Evolutionary conservation across 768 basidiomycete species (phyloP).

Genomic region (Coprinopsis sp.): DNA sequence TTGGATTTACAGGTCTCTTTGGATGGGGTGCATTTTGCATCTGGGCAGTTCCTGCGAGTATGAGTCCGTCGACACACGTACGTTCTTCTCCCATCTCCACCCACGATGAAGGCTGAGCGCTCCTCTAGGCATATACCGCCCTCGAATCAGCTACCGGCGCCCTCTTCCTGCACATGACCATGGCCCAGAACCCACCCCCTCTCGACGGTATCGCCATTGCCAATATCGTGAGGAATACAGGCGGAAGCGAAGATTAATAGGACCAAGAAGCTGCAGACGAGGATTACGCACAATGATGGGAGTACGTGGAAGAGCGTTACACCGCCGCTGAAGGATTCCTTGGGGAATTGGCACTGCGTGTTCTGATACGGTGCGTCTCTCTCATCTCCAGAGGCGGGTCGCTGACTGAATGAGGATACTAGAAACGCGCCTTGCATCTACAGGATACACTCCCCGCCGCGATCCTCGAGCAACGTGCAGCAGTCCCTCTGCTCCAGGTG

Average conservation of each 20-base stretch:
- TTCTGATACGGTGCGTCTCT: slow-evolving; percentile 48
- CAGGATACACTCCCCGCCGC: slow-evolving; percentile 93
- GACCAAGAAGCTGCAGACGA: slow-evolving; percentile 73
- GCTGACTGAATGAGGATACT: slow-evolving; percentile 4
- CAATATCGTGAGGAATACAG: slow-evolving; percentile 84
- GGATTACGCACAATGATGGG: slow-evolving; percentile 97
- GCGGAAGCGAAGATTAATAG: slow-evolving; percentile 67
- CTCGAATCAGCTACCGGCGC: slow-evolving; percentile 91
- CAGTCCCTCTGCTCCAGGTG: slow-evolving; percentile 84
- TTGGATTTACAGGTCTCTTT: slow-evolving; percentile 89
- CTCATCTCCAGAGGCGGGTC: not conserved
- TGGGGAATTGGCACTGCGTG: slow-evolving; percentile 71
- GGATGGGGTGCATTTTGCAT: slow-evolving; percentile 83
- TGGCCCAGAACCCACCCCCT: slow-evolving; percentile 60
- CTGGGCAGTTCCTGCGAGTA: too few species aligned
- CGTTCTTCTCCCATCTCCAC: slow-evolving; percentile 20
- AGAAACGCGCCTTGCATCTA: slow-evolving; percentile 85
- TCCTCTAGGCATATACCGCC: slow-evolving; percentile 77
- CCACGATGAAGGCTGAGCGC: not conserved
- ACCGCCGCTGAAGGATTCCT: slow-evolving; percentile 74
- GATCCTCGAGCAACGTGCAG: slow-evolving; percentile 93
- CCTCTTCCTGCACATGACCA: slow-evolving; percentile 95
- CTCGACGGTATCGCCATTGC: slow-evolving; percentile 93
- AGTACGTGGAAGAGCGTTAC: slow-evolving; percentile 81
- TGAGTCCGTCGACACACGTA: slow-evolving; percentile 89